A percentile compares a stretch with the other conserved stretches of the same genome.
Conservation (phyloP, 2,329 filamentous ascomycete species). For the Diaporthe velutina region DNA sequence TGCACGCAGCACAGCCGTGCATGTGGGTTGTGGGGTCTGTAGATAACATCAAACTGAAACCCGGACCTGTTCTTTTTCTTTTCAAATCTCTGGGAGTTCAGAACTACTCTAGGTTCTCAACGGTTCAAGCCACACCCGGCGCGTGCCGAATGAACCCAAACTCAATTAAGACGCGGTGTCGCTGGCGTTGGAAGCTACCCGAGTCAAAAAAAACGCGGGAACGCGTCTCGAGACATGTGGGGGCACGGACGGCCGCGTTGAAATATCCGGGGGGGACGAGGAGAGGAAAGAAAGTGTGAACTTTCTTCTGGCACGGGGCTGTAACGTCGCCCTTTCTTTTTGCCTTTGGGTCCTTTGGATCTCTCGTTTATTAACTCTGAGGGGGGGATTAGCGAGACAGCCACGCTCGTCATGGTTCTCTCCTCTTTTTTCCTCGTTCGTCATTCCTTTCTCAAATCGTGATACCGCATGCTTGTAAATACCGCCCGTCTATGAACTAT, state of each 20-base stretch:
- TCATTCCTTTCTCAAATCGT: neutral
- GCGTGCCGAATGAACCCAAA: neutral
- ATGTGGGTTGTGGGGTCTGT: neutral
- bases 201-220: slow-evolving; percentile 20
- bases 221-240: slow-evolving; percentile 25
- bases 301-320: slow-evolving; percentile 4
- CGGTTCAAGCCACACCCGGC: neutral
- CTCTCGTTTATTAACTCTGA: neutral
- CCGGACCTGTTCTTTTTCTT: too few relatives aligned
- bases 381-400: neutral
- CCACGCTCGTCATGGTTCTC: neutral
- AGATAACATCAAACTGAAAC: slow-evolving; percentile 12
- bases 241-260: slow-evolving; percentile 24
- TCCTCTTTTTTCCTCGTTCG: neutral
- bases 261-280: neutral
- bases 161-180: slow-evolving; percentile 26
- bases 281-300: neutral
- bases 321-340: neutral
- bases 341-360: too few relatives aligned
- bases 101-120: neutral
- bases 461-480: slow-evolving; percentile 5
- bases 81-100: too few relatives aligned
- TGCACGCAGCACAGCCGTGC: neutral
- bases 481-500: neutral
- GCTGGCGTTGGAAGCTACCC: neutral